phyloP scores from a whole-genome alignment of 768 basidiomycete species.

The Kwoniella sp. region DNA sequence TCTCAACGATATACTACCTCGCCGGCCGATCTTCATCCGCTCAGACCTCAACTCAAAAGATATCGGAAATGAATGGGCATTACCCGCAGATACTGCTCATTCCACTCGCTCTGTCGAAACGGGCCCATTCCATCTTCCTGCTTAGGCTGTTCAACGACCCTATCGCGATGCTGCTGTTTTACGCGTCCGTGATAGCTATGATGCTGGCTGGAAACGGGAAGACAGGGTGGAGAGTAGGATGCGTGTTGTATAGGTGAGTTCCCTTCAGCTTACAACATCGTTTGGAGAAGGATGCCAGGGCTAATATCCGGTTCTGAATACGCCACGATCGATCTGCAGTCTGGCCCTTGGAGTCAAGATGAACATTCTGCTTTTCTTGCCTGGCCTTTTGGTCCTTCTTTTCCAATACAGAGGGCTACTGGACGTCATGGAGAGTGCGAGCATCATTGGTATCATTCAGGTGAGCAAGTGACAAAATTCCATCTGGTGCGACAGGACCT shows the following conservation, averaged over 20 bases:
- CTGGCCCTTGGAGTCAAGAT: constrained; percentile 90
- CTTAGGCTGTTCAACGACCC: constrained; percentile 94
- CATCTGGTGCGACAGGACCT: no score
- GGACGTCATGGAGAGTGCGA: constrained; percentile 29
- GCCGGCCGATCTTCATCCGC: constrained; percentile 20
- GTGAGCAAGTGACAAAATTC: constrained; percentile 20
- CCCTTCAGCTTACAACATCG: not conserved
- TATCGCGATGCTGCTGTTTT: constrained; percentile 63
- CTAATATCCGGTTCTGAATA: no score
- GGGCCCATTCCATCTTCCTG: constrained; percentile 89
- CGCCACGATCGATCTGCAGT: constrained; percentile 58
- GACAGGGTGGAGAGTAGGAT: constrained; percentile 50
- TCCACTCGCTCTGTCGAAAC: constrained; percentile 81
- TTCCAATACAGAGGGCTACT: constrained; percentile 63
- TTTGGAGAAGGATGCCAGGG: not conserved
- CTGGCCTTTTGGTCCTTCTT: constrained; percentile 78
- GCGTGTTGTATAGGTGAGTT: constrained; percentile 71
- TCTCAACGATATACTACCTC: constrained; percentile 67
- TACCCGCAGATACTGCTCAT: constrained; percentile 57
- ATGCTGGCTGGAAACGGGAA: constrained; percentile 63
- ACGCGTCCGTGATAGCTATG: constrained; percentile 68
- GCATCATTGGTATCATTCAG: constrained; percentile 46
- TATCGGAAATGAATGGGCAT: constrained; percentile 57
- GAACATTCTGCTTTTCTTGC: constrained; percentile 86
- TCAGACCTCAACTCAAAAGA: not conserved